Evolutionary conservation across 2,329 filamentous ascomycete species (phyloP), one percentile per base, ranked within the genome.

Genomic region (Sporothrix mexicana): DNA sequence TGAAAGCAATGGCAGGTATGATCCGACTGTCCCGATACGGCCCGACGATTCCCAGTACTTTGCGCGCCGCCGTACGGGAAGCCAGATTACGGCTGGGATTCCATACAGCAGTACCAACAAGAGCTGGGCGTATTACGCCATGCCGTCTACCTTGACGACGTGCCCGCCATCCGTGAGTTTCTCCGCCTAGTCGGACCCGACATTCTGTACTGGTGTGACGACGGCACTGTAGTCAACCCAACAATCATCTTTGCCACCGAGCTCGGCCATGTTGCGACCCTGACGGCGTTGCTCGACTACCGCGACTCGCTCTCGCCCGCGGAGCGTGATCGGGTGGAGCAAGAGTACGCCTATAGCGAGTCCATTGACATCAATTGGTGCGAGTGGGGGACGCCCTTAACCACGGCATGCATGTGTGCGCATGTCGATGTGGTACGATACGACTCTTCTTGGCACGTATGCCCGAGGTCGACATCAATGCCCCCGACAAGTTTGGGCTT

Each of bases 31-130:
- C 45, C 45, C 45, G 45, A 49, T 49, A 49, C 53, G 17, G 55
- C 59, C 59, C 17, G 59, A 64, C 59, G 30, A 64, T 30, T 64
- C n/a, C 59, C 59, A 15, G 59, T 36, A 43, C 59, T 64, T 15
- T 64, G 59, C 30, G n/a, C 30, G 30, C 59, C 59, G 30, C 59
- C 10, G 30, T 64, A 64, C 59, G 2, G 30, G 10, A n/a, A 64
- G 25, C 25, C 41, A 20, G 23, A 45, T n/a, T 10, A 20, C 6
- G 43, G 36, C 41, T 51, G 49, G 49, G 15, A 51, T 3, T 51
- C 15, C 20, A 51, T 51, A 51, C 49, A 51, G 49, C 3, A 51
- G 15, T 51, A 3, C 2, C 49, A 51, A n/a, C 12, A n/a, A 3
- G 49, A 51, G 49, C 15, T 51, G 61, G 15, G 17, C n/a, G 1